These are phyloP conservation scores for Conringia planisiliqua DNA, from an alignment of 345 rosid genomes.

Conservation along the genomic window DNA sequence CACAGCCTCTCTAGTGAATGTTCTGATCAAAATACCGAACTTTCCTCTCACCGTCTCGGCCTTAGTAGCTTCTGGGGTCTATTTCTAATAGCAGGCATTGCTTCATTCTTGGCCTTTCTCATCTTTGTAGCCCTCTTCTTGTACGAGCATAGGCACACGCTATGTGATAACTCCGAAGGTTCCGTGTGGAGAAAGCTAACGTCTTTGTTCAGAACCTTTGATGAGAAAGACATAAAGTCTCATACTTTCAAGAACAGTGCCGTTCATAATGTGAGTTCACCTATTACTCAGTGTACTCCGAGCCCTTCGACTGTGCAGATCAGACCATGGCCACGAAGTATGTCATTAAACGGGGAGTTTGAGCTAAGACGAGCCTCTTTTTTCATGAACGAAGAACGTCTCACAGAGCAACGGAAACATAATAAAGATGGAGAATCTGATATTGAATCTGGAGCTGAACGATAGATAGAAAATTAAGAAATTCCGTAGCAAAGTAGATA, in stretches of 20 bases:
- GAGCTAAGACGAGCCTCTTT: conserved; percentile 23
- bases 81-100: conserved; percentile 40
- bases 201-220: conserved; percentile 22
- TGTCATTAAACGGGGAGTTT: conserved; percentile 2
- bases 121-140: conserved; percentile 21
- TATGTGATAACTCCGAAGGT: conserved; percentile 13
- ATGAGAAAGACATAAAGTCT: conserved; percentile 35
- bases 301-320: conserved; percentile 25
- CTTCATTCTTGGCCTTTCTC: conserved; percentile 37
- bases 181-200: conserved; percentile 29
- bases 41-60: conserved; percentile 34
- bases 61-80: conserved; percentile 43
- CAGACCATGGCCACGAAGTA: conserved; percentile 9
- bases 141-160: background rate
- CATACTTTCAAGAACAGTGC: conserved; percentile 30
- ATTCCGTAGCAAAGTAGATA: background rate
- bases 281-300: background rate
- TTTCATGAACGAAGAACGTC: background rate
- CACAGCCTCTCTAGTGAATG: background rate
- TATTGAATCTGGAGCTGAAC: conserved; percentile 2
- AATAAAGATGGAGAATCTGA: background rate
- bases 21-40: conserved; percentile 4
- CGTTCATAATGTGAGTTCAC: conserved; percentile 24
- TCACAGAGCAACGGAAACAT: background rate
- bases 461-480: background rate